Evolutionary conservation across 1,284 basidiomycete species (phyloP), one percentile per base, ranked within the genome.

Genomic region (Cryptococcus sp.): DNA sequence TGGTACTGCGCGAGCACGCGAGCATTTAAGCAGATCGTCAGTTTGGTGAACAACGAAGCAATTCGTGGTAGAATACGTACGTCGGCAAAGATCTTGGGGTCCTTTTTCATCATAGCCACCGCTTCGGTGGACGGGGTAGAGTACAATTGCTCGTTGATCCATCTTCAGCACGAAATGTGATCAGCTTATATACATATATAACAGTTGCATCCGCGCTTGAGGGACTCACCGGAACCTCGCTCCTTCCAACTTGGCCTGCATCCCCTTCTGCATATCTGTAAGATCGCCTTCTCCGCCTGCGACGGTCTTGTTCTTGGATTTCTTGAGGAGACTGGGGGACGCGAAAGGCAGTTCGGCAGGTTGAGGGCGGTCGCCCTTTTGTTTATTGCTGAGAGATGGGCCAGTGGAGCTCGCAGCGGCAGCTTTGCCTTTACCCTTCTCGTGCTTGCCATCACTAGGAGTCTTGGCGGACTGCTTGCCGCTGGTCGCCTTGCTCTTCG

Each of bases 81-180:
- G 72, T 93, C 90, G 51, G 85, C 81, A 66, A 89, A 93, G 19
- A 88, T 82, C 47, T 82, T 81, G 10, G 88, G 86, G 68, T 93
- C 88, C 50, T 88, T 83, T 70, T 84, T 84, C 87, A 96, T 92
- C 84, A 94, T 85, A 55, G 84, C 80, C 58, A 85, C 83, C 6
- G 91, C 91, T 52, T 88, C 82, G 23, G 77, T 79, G 64, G 91
- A 91, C 57, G 85, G 84, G 2, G 87, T 88, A 65, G 90, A 91
- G 80, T 95, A 96, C 23, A 96, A 79, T 49, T 83, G 83, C 79
- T 94, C 92, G 72, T 95, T 96, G 65, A 93, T 89, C 80, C 88
- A 84, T 70, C 91, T 91, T 50, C 23, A 13, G 30, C 30, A 35
- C 40, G 50, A 52, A 54, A 11, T 57, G 45, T n/a, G 41, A 53